A percentile compares a stretch with the other conserved stretches of the same genome.
Conservation (phyloP, 441 rosid genomes). For the Gossypium schwendimanii region DNA sequence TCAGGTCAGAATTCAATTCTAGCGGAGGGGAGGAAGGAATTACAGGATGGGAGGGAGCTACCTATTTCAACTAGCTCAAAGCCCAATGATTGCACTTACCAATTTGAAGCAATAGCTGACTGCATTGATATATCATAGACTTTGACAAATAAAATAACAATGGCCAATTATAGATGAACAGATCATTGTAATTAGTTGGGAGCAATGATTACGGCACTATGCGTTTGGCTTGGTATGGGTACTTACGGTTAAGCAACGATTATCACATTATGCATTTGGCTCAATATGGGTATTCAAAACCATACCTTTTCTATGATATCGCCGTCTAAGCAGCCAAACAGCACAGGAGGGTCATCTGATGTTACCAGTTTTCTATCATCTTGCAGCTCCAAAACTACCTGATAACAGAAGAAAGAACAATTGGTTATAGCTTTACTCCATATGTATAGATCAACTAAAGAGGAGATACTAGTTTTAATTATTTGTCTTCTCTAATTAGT, state of each 20-base stretch:
- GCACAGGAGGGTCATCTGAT: conserved; percentile 80
- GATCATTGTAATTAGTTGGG: not conserved
- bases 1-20: not conserved
- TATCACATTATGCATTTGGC: not conserved
- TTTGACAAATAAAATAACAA: not conserved
- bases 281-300: not conserved
- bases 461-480: not conserved
- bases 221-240: not conserved
- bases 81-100: not conserved
- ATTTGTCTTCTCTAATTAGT: not conserved
- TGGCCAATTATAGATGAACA: not conserved
- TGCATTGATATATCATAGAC: not conserved
- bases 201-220: not conserved
- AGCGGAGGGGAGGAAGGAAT: not conserved
- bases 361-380: conserved; percentile 69
- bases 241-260: not conserved
- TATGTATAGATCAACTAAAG: not conserved
- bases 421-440: not conserved
- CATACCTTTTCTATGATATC: conserved; percentile 60
- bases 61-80: not conserved
- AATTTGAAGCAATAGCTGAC: conserved; percentile 3
- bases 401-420: conserved; percentile 6
- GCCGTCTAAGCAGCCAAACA: conserved; percentile 55
- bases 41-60: not conserved
- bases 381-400: conserved; percentile 87